Percentiles rank a stretch among this genome's conserved stretches.
These are phyloP conservation scores for Globisporangium solare DNA, from an alignment of 352 stramenopile genomes.

Conservation along the genomic window DNA sequence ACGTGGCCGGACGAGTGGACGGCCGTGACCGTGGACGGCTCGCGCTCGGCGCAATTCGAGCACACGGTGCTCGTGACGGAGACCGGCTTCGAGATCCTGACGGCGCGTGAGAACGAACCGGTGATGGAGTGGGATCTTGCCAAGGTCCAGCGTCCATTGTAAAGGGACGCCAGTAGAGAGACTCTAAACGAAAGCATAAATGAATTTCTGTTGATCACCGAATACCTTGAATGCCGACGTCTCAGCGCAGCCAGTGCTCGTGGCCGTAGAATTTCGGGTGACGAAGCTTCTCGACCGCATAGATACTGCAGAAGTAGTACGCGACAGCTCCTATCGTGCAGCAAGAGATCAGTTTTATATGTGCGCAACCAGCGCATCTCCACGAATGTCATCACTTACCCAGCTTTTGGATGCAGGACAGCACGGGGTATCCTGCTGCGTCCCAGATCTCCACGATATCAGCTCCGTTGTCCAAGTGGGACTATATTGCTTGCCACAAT, in stretches of 20 bases:
- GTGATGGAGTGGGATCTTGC: conserved; percentile 84
- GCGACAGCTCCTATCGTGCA: conserved; percentile 28
- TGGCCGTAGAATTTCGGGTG: conserved; percentile 52
- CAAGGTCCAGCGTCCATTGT: conserved; percentile 67
- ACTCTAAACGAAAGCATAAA: conserved; percentile 1
- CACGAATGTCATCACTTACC: conserved; percentile 13
- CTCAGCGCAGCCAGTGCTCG: conserved; percentile 18
- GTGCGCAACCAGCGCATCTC: neutral
- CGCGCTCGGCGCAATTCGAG: conserved; percentile 95
- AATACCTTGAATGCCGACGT: no score
- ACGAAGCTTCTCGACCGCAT: conserved; percentile 43
- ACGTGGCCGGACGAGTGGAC: conserved; percentile 99
- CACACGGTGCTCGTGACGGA: conserved; percentile 99
- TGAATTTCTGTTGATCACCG: no score
- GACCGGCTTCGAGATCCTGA: conserved; percentile 96
- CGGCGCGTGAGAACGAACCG: conserved; percentile 81
- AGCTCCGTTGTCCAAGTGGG: conserved; percentile 24
- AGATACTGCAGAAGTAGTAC: conserved; percentile 51
- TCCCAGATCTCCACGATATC: conserved; percentile 42
- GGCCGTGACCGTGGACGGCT: conserved; percentile 93
- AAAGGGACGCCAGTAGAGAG: conserved; percentile 1
- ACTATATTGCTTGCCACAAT: conserved; percentile 12
- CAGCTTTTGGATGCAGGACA: conserved; percentile 57
- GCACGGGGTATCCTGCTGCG: conserved; percentile 24
- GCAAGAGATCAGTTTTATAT: neutral